Base-by-base conservation (phyloP, 805 yeast genomes). In the Saccharomycopsis sp. region DNA sequence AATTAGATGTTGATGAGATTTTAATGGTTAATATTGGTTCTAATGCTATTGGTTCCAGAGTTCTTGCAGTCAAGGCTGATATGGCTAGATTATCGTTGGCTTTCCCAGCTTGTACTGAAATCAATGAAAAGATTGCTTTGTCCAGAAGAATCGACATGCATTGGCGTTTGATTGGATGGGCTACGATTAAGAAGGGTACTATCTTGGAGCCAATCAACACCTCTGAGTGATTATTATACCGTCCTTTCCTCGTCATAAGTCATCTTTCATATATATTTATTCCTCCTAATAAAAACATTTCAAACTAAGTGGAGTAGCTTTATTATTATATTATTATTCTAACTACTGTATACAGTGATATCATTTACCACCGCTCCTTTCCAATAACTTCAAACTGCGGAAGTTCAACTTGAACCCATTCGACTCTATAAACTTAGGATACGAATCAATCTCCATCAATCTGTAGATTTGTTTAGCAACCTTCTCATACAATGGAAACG, bases 101-200 rank as follows among this genome's bases (percentile, higher is more conserved):
- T 53, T 86, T 97, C 53, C 99, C 99, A 58, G 99, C 98, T 54
- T 94, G 99, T 85, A 93, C 99, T 44, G 97, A 93, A 79, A 82
- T 93, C 55, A 89, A 96, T 66, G 99, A 94, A 79, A 93, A 94
- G 86, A 93, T 94, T 74, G 99, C 99, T 47, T 79, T 94, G 70
- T 91, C 97, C 52, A 89, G 99, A 82, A 92, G 99, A 83, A 94
- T 94, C 68, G 99, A 94, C 73, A 93, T 93, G 84, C 99, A 94
- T 75, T 94, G 97, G 97, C 94, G 99, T 82, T 82, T 94, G 73
- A 94, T 94, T 77, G 99, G 99, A 69, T 94, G 99, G 99, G 99
- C 99, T 67, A 91, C 97, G 55, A 93, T 92, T 73, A 88, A 88
- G 77, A 90, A 89, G 76, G 97, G 97, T 76, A 86, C 92, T 62